These are phyloP conservation scores for Kazachstania viticola DNA, from an alignment of 805 yeast genomes.

Conservation along the genomic window DNA sequence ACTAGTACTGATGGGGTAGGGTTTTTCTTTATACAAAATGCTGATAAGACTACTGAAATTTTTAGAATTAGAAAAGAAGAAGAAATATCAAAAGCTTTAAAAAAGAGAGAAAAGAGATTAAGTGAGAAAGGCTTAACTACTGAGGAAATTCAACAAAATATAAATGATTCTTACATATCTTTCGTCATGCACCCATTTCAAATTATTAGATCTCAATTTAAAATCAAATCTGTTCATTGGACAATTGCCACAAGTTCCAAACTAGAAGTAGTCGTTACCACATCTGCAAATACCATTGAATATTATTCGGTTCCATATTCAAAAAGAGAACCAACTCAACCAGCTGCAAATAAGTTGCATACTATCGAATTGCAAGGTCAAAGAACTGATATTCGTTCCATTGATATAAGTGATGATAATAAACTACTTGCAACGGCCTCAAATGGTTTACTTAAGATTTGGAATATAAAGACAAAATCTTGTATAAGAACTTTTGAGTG, in stretches of 20 bases:
- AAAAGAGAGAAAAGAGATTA: slow-evolving; percentile 68
- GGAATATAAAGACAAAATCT: slow-evolving; percentile 65
- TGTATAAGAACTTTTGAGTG: slow-evolving; percentile 82
- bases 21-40: slow-evolving; percentile 60
- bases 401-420: slow-evolving; percentile 73
- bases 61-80: slow-evolving; percentile 66
- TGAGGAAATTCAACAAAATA: slow-evolving; percentile 45
- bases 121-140: slow-evolving; percentile 54
- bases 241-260: slow-evolving; percentile 35
- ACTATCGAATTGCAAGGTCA: slow-evolving; percentile 74
- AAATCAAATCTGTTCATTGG: slow-evolving; percentile 61
- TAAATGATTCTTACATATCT: slow-evolving; percentile 37
- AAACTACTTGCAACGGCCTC: slow-evolving; percentile 80
- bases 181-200: slow-evolving; percentile 61
- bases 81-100: slow-evolving; percentile 68
- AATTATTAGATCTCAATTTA: slow-evolving; percentile 50
- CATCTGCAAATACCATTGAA: slow-evolving; percentile 67
- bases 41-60: slow-evolving; percentile 70
- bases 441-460: slow-evolving; percentile 76
- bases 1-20: slow-evolving; percentile 14
- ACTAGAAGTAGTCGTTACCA: slow-evolving; percentile 51
- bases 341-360: slow-evolving; percentile 36
- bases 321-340: slow-evolving; percentile 33
- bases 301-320: slow-evolving; percentile 53
- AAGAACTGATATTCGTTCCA: slow-evolving; percentile 75